These are phyloP conservation scores for Detonula confervacea DNA, from an alignment of 352 stramenopile genomes.

Conservation along the genomic window DNA sequence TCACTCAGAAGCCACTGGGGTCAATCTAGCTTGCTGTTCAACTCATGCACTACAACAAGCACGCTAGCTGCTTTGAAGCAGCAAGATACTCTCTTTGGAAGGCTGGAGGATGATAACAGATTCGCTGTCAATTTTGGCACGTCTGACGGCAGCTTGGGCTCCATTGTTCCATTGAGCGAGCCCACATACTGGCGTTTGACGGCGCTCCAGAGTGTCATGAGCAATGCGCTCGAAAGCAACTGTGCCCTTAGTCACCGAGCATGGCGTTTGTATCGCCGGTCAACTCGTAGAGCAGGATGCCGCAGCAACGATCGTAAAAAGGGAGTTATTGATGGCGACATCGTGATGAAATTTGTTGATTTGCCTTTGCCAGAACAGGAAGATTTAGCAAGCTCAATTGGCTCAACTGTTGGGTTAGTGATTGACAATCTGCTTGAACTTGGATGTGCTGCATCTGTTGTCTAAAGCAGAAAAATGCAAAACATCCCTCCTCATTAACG, in stretches of 20 bases:
- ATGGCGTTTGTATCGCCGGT: conserved; percentile 77
- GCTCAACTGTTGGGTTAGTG: conserved; percentile 83
- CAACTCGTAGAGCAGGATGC: conserved; percentile 71
- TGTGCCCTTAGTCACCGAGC: conserved; percentile 76
- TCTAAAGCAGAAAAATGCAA: conserved; percentile 27
- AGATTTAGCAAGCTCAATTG: conserved; percentile 83
- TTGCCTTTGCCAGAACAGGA: conserved; percentile 78
- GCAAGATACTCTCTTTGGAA: conserved; percentile 77
- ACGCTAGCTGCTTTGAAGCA: conserved; percentile 81
- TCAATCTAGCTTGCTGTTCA: conserved; percentile 78
- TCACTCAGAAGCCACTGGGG: conserved; percentile 74
- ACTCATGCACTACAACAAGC: conserved; percentile 73
- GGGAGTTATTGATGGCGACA: conserved; percentile 81
- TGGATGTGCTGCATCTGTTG: conserved; percentile 51
- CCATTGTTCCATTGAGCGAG: conserved; percentile 80
- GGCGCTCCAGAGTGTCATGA: conserved; percentile 83
- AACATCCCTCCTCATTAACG: too few relatives aligned
- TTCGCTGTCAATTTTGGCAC: conserved; percentile 80
- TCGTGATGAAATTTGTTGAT: conserved; percentile 79
- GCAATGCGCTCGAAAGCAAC: conserved; percentile 83
- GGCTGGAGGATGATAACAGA: conserved; percentile 79
- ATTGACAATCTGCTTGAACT: conserved; percentile 85
- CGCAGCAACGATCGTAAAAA: conserved; percentile 81
- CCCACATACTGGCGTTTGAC: conserved; percentile 81
- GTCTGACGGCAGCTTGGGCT: conserved; percentile 70